Evolutionary conservation across 2,329 filamentous ascomycete species (phyloP).

Genomic region (Penicillium rolfsii): DNA sequence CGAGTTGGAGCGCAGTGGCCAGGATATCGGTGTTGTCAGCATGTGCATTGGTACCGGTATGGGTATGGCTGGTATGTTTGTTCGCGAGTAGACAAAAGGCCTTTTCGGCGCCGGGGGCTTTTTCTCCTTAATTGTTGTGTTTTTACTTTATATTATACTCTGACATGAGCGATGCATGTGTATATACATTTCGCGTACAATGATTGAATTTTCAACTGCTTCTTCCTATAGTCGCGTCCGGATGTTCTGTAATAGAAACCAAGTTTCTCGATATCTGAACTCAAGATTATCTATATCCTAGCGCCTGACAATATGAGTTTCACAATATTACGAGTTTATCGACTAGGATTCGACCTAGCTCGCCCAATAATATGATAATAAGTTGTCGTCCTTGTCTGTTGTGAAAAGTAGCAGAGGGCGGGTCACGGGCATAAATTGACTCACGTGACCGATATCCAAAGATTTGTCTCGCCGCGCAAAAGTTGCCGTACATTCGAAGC

Average conservation of each 20-base stretch:
- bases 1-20: slow-evolving; percentile 67
- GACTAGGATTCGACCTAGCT: too few species aligned
- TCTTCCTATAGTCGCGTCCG: neutral
- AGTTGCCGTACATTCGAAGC: slow-evolving; percentile 19
- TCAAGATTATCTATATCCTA: neutral
- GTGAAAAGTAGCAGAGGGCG: neutral
- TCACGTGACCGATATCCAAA: slow-evolving; percentile 33
- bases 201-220: slow-evolving; percentile 12
- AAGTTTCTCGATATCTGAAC: neutral
- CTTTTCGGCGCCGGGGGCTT: slow-evolving; percentile 1
- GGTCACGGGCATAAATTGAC: neutral
- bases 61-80: slow-evolving; percentile 72
- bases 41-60: slow-evolving; percentile 90
- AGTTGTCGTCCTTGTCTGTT: neutral
- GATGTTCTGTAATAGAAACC: neutral
- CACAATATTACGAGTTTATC: neutral
- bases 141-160: slow-evolving; percentile 16
- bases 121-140: neutral
- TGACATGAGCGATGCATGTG: slow-evolving; percentile 31
- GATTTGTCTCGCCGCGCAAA: slow-evolving; percentile 33
- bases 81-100: slow-evolving; percentile 57
- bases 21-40: slow-evolving; percentile 80
- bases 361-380: neutral
- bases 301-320: neutral
- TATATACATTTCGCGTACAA: slow-evolving; percentile 27